Evolutionary conservation across 306 rosid species (phyloP), one percentile per base, ranked within the genome.

Genomic region (Luffa aegyptiaca): DNA sequence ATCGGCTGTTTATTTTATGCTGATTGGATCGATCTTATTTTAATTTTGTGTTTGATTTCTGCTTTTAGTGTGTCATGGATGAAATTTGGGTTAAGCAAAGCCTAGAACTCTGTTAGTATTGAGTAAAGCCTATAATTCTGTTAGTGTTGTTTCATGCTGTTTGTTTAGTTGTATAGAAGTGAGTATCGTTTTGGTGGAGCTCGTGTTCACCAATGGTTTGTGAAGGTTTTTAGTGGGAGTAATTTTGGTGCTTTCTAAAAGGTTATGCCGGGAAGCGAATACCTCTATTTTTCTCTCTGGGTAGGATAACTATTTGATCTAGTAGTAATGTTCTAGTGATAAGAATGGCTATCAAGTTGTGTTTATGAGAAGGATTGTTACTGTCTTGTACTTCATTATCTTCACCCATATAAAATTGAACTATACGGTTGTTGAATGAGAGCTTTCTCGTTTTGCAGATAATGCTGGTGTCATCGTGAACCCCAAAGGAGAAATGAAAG

Each of bases 401-500:
- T 57, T 62, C 68, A 26, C 57, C 76, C 78, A 35, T 16, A 13
- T 71, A 5, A 18, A 64, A 14, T 64, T 36, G 1, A 18, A 35
- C n/a, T 37, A 36, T 76, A 33, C 3, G 11, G 39, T 76, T 76
- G 65, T 35, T 76, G 52, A 17, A 13, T 75, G 37, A 75, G 8
- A 33, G 45, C 5, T n/a, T 75, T 36, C 31, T 39, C 9, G 1
- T 51, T 72, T 1, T 52, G 83, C 79, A 78, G 72, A 56, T 35
- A 69, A 52, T 21, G 77, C 76, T 68, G 82, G 76, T 52, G 82
- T 68, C 66, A 14, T 68, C 12, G 82, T 78, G 9, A 78, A 78
- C 61, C 81, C 81, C 48, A 78, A 78, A 62, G 81, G 81, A 78
- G 81, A 78, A 59, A 78, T 78, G 81, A 78, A 78, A 18, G 81